Base-by-base conservation (phyloP, 2,329 filamentous ascomycete genomes). In the Akanthomyces dipterigenus region DNA sequence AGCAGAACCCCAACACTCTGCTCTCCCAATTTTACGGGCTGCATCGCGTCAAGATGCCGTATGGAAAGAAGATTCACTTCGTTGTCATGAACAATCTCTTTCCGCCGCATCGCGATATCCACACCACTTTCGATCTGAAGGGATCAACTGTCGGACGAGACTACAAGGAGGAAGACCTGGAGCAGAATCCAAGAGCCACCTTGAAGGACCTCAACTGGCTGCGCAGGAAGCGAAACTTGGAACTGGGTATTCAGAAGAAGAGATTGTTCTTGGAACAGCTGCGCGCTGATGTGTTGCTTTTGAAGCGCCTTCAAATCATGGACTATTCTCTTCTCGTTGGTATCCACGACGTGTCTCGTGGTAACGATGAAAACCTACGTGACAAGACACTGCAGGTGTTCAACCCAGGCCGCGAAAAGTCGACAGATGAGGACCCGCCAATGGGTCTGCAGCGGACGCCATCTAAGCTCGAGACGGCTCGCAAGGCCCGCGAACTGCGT, bases 31-130 rank as follows among this genome's bases (percentile, higher is more conserved):
- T 99, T 72, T 99, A 98, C 71, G 95, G 95, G 54, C 81, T 99
- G 20, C 95, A 99, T 76, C 88, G 95, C 63, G 95, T 99, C 69
- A 99, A 99, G 82, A 96, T 97, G 80, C 92, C 93, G 0, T 98
- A 96, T 72, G 95, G 95, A 64, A 89, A 93, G 71, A 99, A 99
- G 78, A 97, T 98, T 60, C 95, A 99, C 75, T 99, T 99, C 69
- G 95, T 99, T 63, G 93, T 99, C 72, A 99, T 99, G 95, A 99
- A 99, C 80, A 99, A 99, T 74, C 83, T 99, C 18, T 99, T 99
- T 71, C 95, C 95, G 14, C 93, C 95, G 7, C 95, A 99, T 76
- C 86, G 93, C 67, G 95, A 99, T 73, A 98, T 99, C 63, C 95
- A 99, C 77, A 87, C 91, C 70, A 99, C 93, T 3, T 99, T 96